These are phyloP conservation scores for Pleurotus salmoneostramineus DNA, from an alignment of 768 basidiomycete species.

Conservation along the genomic window DNA sequence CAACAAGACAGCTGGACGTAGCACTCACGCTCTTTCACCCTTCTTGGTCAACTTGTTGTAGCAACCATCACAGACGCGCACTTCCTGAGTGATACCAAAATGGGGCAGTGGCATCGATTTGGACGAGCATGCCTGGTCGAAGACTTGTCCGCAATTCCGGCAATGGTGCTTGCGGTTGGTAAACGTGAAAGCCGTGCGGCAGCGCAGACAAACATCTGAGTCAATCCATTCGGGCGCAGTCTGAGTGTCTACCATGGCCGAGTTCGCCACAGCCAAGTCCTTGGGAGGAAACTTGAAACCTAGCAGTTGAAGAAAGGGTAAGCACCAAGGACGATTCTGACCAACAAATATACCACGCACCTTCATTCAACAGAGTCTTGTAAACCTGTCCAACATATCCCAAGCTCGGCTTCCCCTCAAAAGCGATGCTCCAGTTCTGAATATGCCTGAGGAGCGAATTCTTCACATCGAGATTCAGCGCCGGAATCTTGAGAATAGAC, in stretches of 20 bases:
- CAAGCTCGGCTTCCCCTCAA: conserved; percentile 75
- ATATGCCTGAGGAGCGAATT: conserved; percentile 69
- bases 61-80: conserved; percentile 92
- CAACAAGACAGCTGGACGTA: neutral
- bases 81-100: conserved; percentile 89
- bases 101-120: conserved; percentile 83
- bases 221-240: conserved; percentile 98
- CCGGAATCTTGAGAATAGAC: conserved; percentile 78
- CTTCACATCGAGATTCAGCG: conserved; percentile 79
- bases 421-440: conserved; percentile 94
- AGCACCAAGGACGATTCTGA: neutral
- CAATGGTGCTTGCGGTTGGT: conserved; percentile 99
- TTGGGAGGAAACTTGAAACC: conserved; percentile 86
- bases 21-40: conserved; percentile 49
- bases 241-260: conserved; percentile 87
- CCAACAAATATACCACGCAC: conserved; percentile 33
- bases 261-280: conserved; percentile 61
- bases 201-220: conserved; percentile 90
- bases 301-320: conserved; percentile 19
- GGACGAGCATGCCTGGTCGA: conserved; percentile 90
- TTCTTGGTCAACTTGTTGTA: conserved; percentile 71
- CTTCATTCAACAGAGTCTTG: conserved; percentile 69
- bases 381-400: conserved; percentile 80
- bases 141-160: conserved; percentile 95
- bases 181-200: conserved; percentile 86